These are phyloP conservation scores for Didymella sp. DNA, from an alignment of 2,329 filamentous ascomycete genomes.

Conservation along the genomic window DNA sequence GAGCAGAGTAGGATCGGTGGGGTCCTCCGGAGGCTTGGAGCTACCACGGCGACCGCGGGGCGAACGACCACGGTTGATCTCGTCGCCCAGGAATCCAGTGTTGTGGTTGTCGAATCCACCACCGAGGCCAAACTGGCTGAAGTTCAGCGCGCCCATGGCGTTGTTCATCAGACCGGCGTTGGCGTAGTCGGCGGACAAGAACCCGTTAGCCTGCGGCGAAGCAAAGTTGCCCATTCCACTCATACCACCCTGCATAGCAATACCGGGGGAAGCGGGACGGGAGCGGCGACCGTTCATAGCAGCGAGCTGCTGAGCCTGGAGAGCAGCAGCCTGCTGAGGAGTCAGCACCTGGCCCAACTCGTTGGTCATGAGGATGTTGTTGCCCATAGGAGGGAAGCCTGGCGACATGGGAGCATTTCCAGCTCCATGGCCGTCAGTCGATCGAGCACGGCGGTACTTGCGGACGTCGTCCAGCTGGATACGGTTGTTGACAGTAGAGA, in stretches of 20 bases:
- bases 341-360: slow-evolving; percentile 88
- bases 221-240: slow-evolving; percentile 72
- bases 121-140: slow-evolving; percentile 71
- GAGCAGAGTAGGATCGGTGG: slow-evolving; percentile 86
- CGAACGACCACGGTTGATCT: slow-evolving; percentile 87
- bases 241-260: slow-evolving; percentile 74
- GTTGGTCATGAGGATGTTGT: slow-evolving; percentile 92
- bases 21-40: slow-evolving; percentile 97
- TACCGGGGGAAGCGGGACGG: slow-evolving; percentile 85
- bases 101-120: slow-evolving; percentile 61
- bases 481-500: slow-evolving; percentile 97
- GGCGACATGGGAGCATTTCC: slow-evolving; percentile 70
- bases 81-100: slow-evolving; percentile 86
- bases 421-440: slow-evolving; percentile 76
- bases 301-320: slow-evolving; percentile 79
- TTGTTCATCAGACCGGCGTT: slow-evolving; percentile 73
- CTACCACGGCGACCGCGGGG: slow-evolving; percentile 90
- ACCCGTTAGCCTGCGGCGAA: slow-evolving; percentile 93
- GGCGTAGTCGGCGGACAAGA: slow-evolving; percentile 85
- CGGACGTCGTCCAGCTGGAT: slow-evolving; percentile 96
- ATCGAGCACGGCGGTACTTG: slow-evolving; percentile 91
- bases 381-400: slow-evolving; percentile 66
- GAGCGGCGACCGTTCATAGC: slow-evolving; percentile 82
- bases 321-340: slow-evolving; percentile 58
- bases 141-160: slow-evolving; percentile 72